A percentile compares a stretch with the other conserved stretches of the same genome.
phyloP scores from a whole-genome alignment of 2,329 filamentous ascomycete genomes.

The Talaromyces sp. region DNA sequence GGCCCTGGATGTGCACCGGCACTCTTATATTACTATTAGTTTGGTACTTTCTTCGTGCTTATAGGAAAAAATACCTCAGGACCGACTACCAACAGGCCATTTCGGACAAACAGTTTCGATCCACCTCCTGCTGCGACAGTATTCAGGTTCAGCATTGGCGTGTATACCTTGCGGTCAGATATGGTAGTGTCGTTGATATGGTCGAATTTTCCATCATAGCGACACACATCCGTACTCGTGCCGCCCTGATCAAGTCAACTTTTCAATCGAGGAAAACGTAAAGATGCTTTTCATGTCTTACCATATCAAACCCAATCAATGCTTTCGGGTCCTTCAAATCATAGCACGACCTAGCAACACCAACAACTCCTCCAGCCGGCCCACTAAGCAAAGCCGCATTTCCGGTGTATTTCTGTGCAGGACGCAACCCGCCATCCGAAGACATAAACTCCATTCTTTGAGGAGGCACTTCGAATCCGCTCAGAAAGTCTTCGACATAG shows the following conservation, averaged over 20 bases:
- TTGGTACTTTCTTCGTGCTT: neutral
- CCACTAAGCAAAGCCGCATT: constrained; percentile 80
- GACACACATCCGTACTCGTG: constrained; percentile 80
- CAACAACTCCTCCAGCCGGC: constrained; percentile 84
- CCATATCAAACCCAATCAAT: constrained; percentile 84
- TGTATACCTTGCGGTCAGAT: constrained; percentile 87
- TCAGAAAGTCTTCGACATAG: constrained; percentile 14
- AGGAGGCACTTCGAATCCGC: constrained; percentile 12
- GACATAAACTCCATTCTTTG: constrained; percentile 56
- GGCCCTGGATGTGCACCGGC: constrained; percentile 86
- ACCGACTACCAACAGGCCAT: constrained; percentile 83
- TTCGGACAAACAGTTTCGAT: constrained; percentile 71
- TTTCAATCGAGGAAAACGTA: no score
- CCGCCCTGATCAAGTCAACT: constrained; percentile 48
- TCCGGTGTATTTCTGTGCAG: constrained; percentile 63
- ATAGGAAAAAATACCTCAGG: constrained; percentile 55
- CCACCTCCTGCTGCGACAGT: constrained; percentile 82
- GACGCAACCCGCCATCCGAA: constrained; percentile 66
- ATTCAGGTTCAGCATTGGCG: constrained; percentile 86
- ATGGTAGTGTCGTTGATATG: constrained; percentile 91
- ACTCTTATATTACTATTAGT: constrained; percentile 41
- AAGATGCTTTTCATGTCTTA: neutral
- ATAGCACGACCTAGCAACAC: constrained; percentile 69
- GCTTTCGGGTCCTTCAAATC: constrained; percentile 73
- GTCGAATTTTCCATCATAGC: constrained; percentile 82